Conservation (phyloP, 306 rosid species). For the Malus sieversii region DNA sequence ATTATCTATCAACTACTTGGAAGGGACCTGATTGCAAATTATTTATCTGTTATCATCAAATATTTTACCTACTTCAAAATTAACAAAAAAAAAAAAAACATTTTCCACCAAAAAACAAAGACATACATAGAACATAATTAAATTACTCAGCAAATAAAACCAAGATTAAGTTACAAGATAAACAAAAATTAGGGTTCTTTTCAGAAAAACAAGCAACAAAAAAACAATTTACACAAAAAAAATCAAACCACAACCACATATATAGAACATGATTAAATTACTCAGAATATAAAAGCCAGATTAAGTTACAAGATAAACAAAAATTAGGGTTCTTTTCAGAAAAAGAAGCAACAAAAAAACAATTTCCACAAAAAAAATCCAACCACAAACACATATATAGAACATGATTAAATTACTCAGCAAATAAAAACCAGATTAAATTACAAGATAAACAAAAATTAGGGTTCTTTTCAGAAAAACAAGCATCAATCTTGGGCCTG, state of each 20-base stretch:
- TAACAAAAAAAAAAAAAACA: background rate
- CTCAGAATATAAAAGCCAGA: background rate
- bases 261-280: background rate
- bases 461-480: background rate
- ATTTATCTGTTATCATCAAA: background rate
- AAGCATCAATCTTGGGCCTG: background rate
- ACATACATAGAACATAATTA: background rate
- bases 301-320: background rate
- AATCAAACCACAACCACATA: background rate
- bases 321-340: background rate
- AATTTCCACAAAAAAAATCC: background rate
- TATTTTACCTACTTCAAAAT: background rate
- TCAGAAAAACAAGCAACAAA: background rate
- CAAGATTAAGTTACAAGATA: background rate
- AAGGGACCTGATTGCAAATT: background rate
- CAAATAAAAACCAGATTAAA: background rate
- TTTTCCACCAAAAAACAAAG: background rate
- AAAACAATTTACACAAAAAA: background rate
- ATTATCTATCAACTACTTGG: background rate
- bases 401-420: background rate
- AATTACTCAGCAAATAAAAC: background rate
- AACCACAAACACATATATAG: background rate
- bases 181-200: background rate
- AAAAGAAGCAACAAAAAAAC: background rate
- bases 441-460: background rate